Percentiles rank a stretch among this genome's conserved stretches.
These are phyloP conservation scores for Lanmaoa pseudosensibilis DNA, from an alignment of 768 basidiomycete genomes.

Conservation along the genomic window DNA sequence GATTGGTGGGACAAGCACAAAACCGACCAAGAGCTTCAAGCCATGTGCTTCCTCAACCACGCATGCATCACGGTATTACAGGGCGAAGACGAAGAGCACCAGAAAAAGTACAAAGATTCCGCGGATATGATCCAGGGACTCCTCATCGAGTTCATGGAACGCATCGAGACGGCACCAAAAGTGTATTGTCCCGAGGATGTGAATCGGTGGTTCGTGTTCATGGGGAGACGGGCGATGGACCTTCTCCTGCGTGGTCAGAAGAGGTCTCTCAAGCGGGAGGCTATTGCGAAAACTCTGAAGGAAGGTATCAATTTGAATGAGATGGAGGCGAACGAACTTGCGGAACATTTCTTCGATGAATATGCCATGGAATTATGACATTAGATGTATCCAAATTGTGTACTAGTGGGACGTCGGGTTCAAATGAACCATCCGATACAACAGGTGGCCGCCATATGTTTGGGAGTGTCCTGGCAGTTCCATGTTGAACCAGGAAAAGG, in stretches of 20 bases:
- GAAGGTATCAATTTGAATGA: conserved; percentile 12
- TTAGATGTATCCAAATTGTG: background rate
- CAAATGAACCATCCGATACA: conserved; percentile 2
- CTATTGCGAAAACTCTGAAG: conserved; percentile 8
- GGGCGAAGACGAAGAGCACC: conserved; percentile 21
- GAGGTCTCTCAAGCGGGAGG: conserved; percentile 10
- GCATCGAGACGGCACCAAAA: background rate
- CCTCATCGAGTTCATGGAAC: conserved; percentile 9
- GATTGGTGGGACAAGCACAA: conserved; percentile 34
- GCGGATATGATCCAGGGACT: conserved; percentile 8
- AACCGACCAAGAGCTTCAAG: conserved; percentile 3
- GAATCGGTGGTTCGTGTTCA: conserved; percentile 14
- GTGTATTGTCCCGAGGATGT: conserved; percentile 12
- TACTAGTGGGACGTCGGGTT: background rate
- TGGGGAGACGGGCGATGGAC: conserved; percentile 17
- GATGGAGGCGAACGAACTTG: conserved; percentile 7
- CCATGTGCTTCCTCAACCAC: conserved; percentile 17
- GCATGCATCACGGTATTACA: conserved; percentile 33
- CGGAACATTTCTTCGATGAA: conserved; percentile 15
- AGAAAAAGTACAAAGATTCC: conserved; percentile 19
- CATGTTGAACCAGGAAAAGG: conserved; percentile 94
- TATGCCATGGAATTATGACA: conserved; percentile 5
- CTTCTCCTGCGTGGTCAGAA: conserved; percentile 12
- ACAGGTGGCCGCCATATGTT: conserved; percentile 60
- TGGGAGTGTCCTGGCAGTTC: conserved; percentile 91